Base-by-base conservation (phyloP, 257 asterid genomes). In the Euphrasia confusa region DNA sequence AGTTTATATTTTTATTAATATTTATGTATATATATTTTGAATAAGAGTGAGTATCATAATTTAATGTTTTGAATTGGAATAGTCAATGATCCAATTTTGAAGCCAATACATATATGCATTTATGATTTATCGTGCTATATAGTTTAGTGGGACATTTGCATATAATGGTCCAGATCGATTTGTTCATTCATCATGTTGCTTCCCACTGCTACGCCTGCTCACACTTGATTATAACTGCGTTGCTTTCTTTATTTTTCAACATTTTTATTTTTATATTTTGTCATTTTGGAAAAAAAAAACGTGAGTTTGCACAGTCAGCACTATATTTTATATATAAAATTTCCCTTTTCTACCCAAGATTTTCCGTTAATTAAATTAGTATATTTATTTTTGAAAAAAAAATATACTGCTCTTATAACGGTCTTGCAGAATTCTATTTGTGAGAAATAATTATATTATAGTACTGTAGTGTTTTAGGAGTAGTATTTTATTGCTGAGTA, bases 111-210 rank as follows among this genome's bases (percentile, higher is more conserved):
- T 21, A 21, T 21, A 21, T 21, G 24, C 24, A 21, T 21, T 21
- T 21, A 21, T 21, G 67, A 58, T 52, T 26, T 21, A 54, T 64
- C 64, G 68, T 60, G 69, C 42, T 26, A 30, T 30, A 30, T 30
- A 47, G 52, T 13, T 13, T 61, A 42, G 37, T 12, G 45, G 45
- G 45, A 57, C 24, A 8, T 57, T 28, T 13, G 62, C 45, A n/a
- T 57, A 11, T 14, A 5, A 56, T 56, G 18, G 26, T 60, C 8
- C 39, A 10, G 18, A 12, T 7, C 13, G 3, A 27, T 61, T 32
- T 54, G 59, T 35, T 30, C 17, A 15, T 30, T 60, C 48, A 72
- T 72, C 37, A 72, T 63, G 63, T 67, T 63, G 73, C 54, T 63
- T 58, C 70, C 73, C 77, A 67, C 62, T 49, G 32, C 24, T 21